Conservation (phyloP, 176 grass and related monocot species). For the Aegilops speltoides region DNA sequence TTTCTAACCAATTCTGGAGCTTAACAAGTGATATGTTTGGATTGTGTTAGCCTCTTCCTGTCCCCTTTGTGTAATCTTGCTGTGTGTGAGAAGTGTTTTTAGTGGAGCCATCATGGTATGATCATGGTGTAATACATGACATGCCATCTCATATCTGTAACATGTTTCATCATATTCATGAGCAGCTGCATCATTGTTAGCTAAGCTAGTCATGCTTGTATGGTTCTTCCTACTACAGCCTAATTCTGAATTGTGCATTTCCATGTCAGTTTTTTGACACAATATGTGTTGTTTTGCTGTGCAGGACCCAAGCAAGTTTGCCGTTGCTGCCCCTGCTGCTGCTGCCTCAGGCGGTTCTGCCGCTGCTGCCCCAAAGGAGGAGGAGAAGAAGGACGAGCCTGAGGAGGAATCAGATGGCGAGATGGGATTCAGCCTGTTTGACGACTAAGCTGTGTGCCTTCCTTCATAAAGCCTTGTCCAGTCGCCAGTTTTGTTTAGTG, state of each 20-base stretch:
- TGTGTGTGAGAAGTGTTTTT: neutral
- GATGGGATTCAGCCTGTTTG: slow-evolving; percentile 77
- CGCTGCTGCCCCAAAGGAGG: slow-evolving; percentile 38
- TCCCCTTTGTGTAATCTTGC: neutral
- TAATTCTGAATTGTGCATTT: neutral
- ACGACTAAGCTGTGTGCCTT: slow-evolving; percentile 39
- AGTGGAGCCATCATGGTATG: neutral
- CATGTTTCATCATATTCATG: neutral
- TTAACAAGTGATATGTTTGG: too few species aligned
- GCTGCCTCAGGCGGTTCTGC: slow-evolving; percentile 33
- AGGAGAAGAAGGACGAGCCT: slow-evolving; percentile 64
- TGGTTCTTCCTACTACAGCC: too few species aligned
- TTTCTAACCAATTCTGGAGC: neutral
- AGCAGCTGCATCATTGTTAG: too few species aligned
- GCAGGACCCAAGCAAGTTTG: slow-evolving; percentile 82
- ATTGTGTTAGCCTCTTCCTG: too few species aligned
- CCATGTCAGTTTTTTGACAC: neutral
- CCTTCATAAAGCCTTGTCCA: neutral
- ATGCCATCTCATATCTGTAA: neutral
- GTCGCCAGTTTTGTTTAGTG: slow-evolving; percentile 37
- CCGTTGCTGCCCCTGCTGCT: slow-evolving; percentile 40
- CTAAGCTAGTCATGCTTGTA: too few species aligned
- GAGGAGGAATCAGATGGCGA: slow-evolving; percentile 63
- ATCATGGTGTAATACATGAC: neutral
- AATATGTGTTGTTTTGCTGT: neutral